A percentile compares a stretch with the other conserved stretches of the same genome.
Evolutionary conservation across 306 rosid species (phyloP).

Genomic region (Ammopiptanthus mongolicus): DNA sequence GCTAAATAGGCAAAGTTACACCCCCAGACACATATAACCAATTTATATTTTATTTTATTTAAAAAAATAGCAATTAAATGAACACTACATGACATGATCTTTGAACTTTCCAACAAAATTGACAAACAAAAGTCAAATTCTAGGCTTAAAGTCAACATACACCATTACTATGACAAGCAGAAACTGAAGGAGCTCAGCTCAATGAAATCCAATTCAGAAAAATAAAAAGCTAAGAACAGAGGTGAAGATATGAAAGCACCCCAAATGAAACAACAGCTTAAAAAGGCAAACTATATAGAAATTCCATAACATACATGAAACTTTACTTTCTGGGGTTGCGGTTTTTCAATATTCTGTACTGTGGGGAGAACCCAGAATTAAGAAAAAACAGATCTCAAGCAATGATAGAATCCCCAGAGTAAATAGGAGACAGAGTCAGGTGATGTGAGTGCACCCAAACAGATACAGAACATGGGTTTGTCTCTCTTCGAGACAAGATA

Average conservation of each 20-base stretch:
- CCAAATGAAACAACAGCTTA: constrained; percentile 7
- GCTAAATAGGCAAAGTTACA: neutral
- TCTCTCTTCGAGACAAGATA: neutral
- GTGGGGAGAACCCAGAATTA: constrained; percentile 19
- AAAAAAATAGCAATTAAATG: neutral
- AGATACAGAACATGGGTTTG: constrained; percentile 19
- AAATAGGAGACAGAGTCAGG: constrained; percentile 38
- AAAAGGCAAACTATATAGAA: neutral
- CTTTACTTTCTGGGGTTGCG: neutral
- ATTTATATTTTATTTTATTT: too few species aligned
- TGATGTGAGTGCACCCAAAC: constrained; percentile 31
- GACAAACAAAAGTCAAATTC: neutral
- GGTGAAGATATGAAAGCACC: neutral
- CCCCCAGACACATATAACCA: neutral
- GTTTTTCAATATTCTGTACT: neutral
- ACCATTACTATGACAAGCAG: neutral
- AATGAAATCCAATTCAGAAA: neutral
- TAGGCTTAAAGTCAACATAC: neutral
- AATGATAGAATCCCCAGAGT: neutral
- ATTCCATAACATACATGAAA: constrained; percentile 1
- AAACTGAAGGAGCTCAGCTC: neutral
- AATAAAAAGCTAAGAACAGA: neutral
- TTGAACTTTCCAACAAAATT: neutral
- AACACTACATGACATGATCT: neutral
- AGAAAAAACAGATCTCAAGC: constrained; percentile 42